Evolutionary conservation across 257 asterid species (phyloP).

Genomic region (Scutellaria minor): DNA sequence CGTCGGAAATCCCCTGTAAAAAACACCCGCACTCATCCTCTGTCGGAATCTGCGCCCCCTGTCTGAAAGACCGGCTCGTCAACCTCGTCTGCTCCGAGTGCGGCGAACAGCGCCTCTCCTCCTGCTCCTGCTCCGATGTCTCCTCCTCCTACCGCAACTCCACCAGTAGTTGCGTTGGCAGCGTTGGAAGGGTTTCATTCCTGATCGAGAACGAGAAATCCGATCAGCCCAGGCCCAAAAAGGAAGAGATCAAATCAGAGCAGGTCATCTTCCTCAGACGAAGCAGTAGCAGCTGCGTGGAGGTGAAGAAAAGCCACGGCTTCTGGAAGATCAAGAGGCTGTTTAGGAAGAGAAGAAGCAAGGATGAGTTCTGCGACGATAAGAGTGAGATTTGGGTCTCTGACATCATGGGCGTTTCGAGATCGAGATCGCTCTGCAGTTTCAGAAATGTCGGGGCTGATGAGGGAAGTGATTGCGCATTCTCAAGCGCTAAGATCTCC

Average conservation of each 20-base stretch:
- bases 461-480: conserved; percentile 57
- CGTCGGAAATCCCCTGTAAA: conserved; percentile 67
- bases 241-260: conserved; percentile 44
- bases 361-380: conserved; percentile 47
- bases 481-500: conserved; percentile 88
- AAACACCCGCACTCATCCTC: conserved; percentile 75
- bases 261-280: conserved; percentile 65
- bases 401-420: conserved; percentile 63
- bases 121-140: conserved; percentile 85
- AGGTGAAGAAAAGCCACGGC: conserved; percentile 71
- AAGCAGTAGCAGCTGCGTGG: conserved; percentile 85
- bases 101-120: conserved; percentile 87
- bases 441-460: conserved; percentile 64
- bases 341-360: conserved; percentile 58
- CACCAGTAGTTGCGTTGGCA: conserved; percentile 55
- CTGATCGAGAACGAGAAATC: conserved; percentile 74
- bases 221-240: conserved; percentile 31
- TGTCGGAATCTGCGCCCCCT: conserved; percentile 76
- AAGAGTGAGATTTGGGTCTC: conserved; percentile 66
- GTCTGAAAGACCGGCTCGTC: conserved; percentile 76
- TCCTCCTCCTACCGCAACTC: conserved; percentile 73
- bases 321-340: conserved; percentile 82
- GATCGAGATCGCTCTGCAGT: conserved; percentile 93
- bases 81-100: conserved; percentile 84
- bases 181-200: conserved; percentile 81